phyloP scores from a whole-genome alignment of 2,329 filamentous ascomycete species.

The Aspergillus costaricaensis region DNA sequence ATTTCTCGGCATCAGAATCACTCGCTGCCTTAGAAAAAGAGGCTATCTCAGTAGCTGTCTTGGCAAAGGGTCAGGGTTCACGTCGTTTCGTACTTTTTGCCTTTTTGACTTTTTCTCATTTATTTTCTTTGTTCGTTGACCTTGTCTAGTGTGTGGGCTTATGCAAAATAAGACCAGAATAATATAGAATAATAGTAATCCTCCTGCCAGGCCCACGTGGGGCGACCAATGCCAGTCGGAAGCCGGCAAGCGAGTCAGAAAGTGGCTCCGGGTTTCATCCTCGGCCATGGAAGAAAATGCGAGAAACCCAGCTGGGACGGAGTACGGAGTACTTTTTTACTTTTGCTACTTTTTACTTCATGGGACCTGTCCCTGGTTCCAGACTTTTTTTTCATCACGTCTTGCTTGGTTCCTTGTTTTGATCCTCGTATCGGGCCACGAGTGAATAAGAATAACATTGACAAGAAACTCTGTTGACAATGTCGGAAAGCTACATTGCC shows the following conservation, averaged over 20 bases:
- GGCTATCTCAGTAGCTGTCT: no score
- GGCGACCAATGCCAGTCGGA: background rate
- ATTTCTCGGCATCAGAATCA: no score
- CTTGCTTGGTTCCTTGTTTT: background rate
- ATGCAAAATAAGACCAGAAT: no score
- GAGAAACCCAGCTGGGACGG: background rate
- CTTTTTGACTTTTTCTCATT: no score
- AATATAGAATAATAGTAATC: no score
- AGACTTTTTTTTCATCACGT: background rate
- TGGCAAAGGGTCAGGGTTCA: no score
- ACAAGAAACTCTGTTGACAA: background rate
- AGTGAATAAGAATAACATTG: background rate
- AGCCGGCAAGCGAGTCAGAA: constrained; percentile 1
- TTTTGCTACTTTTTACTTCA: background rate
- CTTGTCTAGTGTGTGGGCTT: no score
- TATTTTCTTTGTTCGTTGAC: no score
- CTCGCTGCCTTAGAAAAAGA: no score
- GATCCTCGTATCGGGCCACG: background rate
- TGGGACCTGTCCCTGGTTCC: background rate
- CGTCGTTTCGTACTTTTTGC: no score
- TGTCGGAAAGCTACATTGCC: no score
- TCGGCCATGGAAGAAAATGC: background rate
- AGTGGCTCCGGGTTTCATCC: background rate
- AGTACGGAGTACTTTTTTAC: background rate
- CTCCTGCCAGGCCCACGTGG: background rate